Base-by-base conservation (phyloP, 345 rosid genomes). In the Alliaria petiolata region DNA sequence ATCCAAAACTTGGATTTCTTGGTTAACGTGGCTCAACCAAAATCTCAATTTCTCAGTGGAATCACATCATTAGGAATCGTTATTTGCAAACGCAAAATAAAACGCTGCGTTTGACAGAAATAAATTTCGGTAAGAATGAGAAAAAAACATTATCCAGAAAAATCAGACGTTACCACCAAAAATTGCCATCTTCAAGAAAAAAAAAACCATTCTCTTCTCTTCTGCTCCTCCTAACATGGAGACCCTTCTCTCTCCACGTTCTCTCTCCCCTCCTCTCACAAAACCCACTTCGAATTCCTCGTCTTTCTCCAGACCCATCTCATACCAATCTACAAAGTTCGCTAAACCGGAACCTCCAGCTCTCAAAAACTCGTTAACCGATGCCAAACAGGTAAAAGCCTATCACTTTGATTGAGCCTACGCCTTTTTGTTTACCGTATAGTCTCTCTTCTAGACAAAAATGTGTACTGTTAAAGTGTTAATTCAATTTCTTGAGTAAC, bases 21-120 rank as follows among this genome's bases (percentile, higher is more conserved):
- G 67, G 58, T 44, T 67, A 57, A 67, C 63, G 63, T 75, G 69
- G 50, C 54, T 55, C 50, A 61, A 75, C 64, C 44, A 75, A 34
- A 71, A 34, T 52, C 74, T 53, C 43, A 61, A 14, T 35, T 45
- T 28, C 43, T 55, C 19, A n/a, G n/a, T n/a, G n/a, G n/a, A n/a
- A n/a, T n/a, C n/a, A n/a, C n/a, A n/a, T n/a, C n/a, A n/a, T n/a
- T n/a, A n/a, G n/a, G n/a, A n/a, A n/a, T n/a, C n/a, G n/a, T n/a
- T n/a, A 22, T 22, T 22, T 22, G 25, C 25, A 22, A 22, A 22
- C 25, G 3, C 25, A 22, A 22, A 28, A 35, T 35, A 35, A 35
- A 35, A 35, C 44, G 16, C 44, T 4, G 44, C 16, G 44, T 40
- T 35, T 2, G 16, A 40, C 16, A 40, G 43, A 38, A 6, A 34